A percentile compares a stretch with the other conserved stretches of the same genome.
These are phyloP conservation scores for Scheffersomyces illinoinensis DNA, from an alignment of 1,139 yeast genomes.

Conservation along the genomic window DNA sequence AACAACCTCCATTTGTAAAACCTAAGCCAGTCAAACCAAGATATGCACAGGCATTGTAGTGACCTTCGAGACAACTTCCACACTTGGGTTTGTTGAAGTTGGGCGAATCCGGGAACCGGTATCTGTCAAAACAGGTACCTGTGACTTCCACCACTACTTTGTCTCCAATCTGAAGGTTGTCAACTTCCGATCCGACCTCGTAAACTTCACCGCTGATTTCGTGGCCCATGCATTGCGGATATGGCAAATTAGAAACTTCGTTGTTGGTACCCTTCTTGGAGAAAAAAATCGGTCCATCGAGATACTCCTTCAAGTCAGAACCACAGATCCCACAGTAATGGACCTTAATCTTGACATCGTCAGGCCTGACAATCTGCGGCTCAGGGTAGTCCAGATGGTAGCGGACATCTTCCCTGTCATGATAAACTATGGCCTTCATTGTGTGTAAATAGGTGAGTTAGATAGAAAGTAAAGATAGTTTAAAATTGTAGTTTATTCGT, in stretches of 20 bases:
- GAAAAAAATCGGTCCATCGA: constrained; percentile 55
- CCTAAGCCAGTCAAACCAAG: constrained; percentile 49
- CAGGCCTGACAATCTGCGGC: constrained; percentile 43
- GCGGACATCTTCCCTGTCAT: constrained; percentile 50
- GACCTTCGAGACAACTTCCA: constrained; percentile 46
- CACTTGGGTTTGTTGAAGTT: constrained; percentile 25
- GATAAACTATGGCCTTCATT: constrained; percentile 59
- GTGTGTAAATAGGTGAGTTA: not conserved
- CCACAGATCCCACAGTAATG: constrained; percentile 64
- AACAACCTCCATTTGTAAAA: constrained; percentile 51
- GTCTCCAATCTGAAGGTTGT: not conserved
- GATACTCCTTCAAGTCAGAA: constrained; percentile 55
- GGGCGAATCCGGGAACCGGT: constrained; percentile 19
- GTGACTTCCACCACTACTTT: constrained; percentile 50
- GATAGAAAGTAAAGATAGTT: not conserved
- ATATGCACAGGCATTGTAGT: constrained; percentile 47
- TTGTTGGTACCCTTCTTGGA: constrained; percentile 18
- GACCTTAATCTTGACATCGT: constrained; percentile 52
- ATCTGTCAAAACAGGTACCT: constrained; percentile 47
- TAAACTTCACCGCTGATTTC: constrained; percentile 52
- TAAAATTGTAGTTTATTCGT: not conserved
- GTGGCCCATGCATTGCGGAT: constrained; percentile 42
- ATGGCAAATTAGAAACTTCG: constrained; percentile 17
- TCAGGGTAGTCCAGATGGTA: constrained; percentile 43
- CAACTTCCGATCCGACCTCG: constrained; percentile 22